Base-by-base conservation (phyloP, 2,329 filamentous ascomycete species). In the Cladosporium sp. region DNA sequence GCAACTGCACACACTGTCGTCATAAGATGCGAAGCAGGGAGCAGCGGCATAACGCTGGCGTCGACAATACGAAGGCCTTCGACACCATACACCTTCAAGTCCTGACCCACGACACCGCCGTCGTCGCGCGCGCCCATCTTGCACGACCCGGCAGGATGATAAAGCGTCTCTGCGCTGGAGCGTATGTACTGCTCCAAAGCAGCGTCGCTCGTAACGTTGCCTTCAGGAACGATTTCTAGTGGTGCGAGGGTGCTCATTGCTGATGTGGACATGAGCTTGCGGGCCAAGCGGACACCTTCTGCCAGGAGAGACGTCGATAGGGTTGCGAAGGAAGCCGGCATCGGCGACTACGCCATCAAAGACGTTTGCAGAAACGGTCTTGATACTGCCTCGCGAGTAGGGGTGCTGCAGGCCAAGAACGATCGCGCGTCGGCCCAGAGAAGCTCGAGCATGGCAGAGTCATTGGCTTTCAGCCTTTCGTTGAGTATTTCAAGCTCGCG, bases 251-350 rank as follows among this genome's bases (percentile, higher is more conserved):
- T 17, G 13, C 30, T 12, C 30, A 37, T 37, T 30, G 18, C 32
- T 13, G 43, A 36, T 11, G 30, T 45, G 4, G 18, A 24, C 13
- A 19, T 17, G 18, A 37, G 7, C 22, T 36, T 37, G 8, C 43
- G 43, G 18, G 17, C 41, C 9, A 45, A 37, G 7, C 30, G 13
- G 18, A 45, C 13, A 5, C 30, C 43, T 12, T 45, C 49, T 2
- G 24, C n/a, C 34, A 61, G 55, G 2, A 61, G 17, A 34, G 51
- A 84, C 70, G 56, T 78, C 75, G 4, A 75, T 63, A 11, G 78
- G 77, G 18, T 74, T 70, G 19, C 29, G 36, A 36, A 48, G 50
- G 38, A 61, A 60, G 13, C 53, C 52, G 8, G 60, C 57, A 39
- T 62, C 52, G 61, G 58, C 49, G 52, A 52, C 11, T 53, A 34